Conservation (phyloP, 495 filamentous ascomycete species). For the Podospora pseudoanserina region DNA sequence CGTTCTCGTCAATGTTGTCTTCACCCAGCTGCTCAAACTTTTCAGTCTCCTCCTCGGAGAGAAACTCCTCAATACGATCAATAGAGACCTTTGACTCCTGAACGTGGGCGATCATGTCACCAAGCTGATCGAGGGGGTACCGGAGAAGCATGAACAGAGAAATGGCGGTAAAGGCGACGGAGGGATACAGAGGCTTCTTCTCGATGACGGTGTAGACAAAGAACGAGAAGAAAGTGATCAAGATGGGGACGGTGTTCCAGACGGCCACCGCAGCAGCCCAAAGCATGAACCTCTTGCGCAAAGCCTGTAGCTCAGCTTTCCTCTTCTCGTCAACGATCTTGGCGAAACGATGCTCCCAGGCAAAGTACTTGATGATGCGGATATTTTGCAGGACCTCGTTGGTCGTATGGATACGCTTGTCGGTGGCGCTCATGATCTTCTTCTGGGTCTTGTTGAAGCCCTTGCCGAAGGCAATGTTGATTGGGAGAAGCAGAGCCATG, state of each 20-base stretch:
- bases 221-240: slow-evolving; percentile 97
- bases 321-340: slow-evolving; percentile 86
- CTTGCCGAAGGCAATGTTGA: slow-evolving; percentile 83
- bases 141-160: slow-evolving; percentile 95
- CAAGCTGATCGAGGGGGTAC: slow-evolving; percentile 90
- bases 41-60: slow-evolving; percentile 92
- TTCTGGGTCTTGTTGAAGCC: slow-evolving; percentile 83
- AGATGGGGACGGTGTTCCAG: slow-evolving; percentile 92
- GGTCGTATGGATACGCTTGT: slow-evolving; percentile 92
- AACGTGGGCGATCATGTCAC: slow-evolving; percentile 98
- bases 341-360: slow-evolving; percentile 92
- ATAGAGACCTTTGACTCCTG: slow-evolving; percentile 97
- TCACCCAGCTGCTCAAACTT: slow-evolving; percentile 84
- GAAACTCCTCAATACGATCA: slow-evolving; percentile 92
- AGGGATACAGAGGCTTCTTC: slow-evolving; percentile 82
- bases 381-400: slow-evolving; percentile 98
- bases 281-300: slow-evolving; percentile 80
- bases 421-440: slow-evolving; percentile 87
- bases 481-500: slow-evolving; percentile 81
- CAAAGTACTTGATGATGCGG: slow-evolving; percentile 98
- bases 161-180: slow-evolving; percentile 92
- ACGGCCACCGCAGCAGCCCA: slow-evolving; percentile 89
- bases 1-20: slow-evolving; percentile 56
- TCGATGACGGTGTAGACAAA: slow-evolving; percentile 89
- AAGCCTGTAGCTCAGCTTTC: slow-evolving; percentile 66